Base-by-base conservation (phyloP, 768 basidiomycete species). In the Hericium coralloides region DNA sequence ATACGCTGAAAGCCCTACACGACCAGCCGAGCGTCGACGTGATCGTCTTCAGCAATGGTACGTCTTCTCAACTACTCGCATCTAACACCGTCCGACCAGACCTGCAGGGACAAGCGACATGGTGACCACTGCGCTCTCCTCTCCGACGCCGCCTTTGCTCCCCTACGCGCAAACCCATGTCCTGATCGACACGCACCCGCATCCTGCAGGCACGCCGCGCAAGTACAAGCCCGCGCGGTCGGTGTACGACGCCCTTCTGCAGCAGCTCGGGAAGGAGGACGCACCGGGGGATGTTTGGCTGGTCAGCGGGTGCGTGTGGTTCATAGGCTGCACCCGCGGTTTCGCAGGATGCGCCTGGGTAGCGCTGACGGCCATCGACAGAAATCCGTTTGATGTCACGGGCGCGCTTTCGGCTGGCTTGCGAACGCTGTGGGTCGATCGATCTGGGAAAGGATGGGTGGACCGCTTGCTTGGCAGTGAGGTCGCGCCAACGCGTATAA, bases 351-450 rank as follows among this genome's bases (percentile, higher is more conserved):
- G 43, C 22, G 6, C 1, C 15, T 17, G 43, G n/a, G 12, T 45
- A 14, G 10, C 7, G 31, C 31, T 31, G 31, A 31, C 31, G 31
- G 31, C 31, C 31, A 18, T 45, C 17, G n/a, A n/a, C 47, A 70
- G 69, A 20, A 70, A 70, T 54, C 68, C 69, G 12, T 70, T 70
- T 59, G 69, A 70, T 55, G 62, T 70, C 31, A 60, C 64, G 10
- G 69, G 69, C 10, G 69, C 69, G 12, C 59, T 61, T 31, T 55
- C 38, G 8, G 60, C 59, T 7, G 68, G 68, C 3, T 38, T 69
- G 47, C 59, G 63, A 39, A 64, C 67, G 9, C 56, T 69, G 18
- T 70, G 69, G 69, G 62, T 70, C 36, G 65, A 70, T 53, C 52
- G 68, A 12, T 57, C 57, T 18, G 59, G 59, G 10, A 57, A 56